phyloP scores from a whole-genome alignment of 202 grass and related monocot genomes.

The Cymbopogon flexuosus region DNA sequence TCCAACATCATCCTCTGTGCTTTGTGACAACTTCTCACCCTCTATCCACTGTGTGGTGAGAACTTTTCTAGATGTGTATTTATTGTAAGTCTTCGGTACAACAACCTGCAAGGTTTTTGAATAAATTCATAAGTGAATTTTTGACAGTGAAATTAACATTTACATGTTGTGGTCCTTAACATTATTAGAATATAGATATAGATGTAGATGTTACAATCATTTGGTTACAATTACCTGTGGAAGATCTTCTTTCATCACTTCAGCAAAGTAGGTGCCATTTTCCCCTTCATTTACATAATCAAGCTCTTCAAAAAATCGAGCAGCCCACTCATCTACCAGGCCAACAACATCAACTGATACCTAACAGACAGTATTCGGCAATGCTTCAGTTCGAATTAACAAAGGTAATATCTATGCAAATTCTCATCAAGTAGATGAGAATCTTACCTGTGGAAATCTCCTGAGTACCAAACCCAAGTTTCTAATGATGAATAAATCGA shows the following conservation, averaged over 20 bases:
- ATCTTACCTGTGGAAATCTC: slow-evolving; percentile 77
- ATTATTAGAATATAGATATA: neutral
- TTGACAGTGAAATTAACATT: slow-evolving; percentile 11
- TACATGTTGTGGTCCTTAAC: neutral
- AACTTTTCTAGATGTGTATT: slow-evolving; percentile 95
- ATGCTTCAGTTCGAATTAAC: slow-evolving; percentile 3
- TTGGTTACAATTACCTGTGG: slow-evolving; percentile 55
- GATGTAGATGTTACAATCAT: neutral
- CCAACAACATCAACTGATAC: slow-evolving; percentile 92
- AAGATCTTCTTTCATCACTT: slow-evolving; percentile 97
- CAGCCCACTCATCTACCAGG: slow-evolving; percentile 92
- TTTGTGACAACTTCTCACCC: slow-evolving; percentile 92
- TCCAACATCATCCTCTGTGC: slow-evolving; percentile 85
- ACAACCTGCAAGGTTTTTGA: slow-evolving; percentile 53
- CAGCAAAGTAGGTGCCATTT: slow-evolving; percentile 76
- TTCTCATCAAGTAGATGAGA: neutral
- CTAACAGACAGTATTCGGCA: slow-evolving; percentile 33
- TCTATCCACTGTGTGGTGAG: slow-evolving; percentile 90
- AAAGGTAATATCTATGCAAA: neutral
- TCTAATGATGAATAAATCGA: slow-evolving; percentile 91
- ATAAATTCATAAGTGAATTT: slow-evolving; percentile 7
- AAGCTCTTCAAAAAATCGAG: slow-evolving; percentile 97
- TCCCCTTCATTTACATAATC: slow-evolving; percentile 97
- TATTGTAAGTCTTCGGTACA: slow-evolving; percentile 75
- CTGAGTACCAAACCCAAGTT: slow-evolving; percentile 72